Evolutionary conservation across 1,139 yeast species (phyloP).

Genomic region (Hyphopichia burtonii): DNA sequence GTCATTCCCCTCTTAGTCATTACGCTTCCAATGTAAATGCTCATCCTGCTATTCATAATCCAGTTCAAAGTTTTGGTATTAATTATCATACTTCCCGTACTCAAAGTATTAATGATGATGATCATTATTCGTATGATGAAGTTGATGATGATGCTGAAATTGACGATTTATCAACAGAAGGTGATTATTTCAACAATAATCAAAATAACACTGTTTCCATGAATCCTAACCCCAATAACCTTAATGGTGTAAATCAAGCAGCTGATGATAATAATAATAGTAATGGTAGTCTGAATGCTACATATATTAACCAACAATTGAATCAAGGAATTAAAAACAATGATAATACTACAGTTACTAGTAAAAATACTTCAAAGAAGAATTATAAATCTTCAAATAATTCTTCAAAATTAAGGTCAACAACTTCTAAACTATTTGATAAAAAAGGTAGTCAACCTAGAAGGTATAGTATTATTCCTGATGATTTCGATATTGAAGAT

Average conservation of each 20-base stretch:
- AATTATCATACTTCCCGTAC: constrained; percentile 9
- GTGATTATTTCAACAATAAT: constrained; percentile 1
- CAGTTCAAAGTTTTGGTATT: constrained; percentile 3
- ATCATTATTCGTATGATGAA: constrained; percentile 19
- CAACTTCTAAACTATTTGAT: constrained; percentile 70
- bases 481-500: constrained; percentile 65
- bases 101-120: constrained; percentile 15
- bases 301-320: constrained; percentile 4
- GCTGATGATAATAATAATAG: constrained; percentile 3
- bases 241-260: not conserved
- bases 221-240: not conserved
- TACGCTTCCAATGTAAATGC: not conserved
- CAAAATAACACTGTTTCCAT: not conserved
- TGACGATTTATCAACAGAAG: constrained; percentile 4
- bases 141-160: constrained; percentile 19
- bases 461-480: constrained; percentile 70
- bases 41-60: not conserved
- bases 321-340: constrained; percentile 3
- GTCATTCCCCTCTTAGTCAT: constrained; percentile 3
- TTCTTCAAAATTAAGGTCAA: constrained; percentile 53
- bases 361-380: constrained; percentile 25
- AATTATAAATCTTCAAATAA: constrained; percentile 28
- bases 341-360: constrained; percentile 18
- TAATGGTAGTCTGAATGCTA: constrained; percentile 3
- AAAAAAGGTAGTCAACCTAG: constrained; percentile 70